These are phyloP conservation scores for Pelargonium nanum DNA, from an alignment of 345 rosid species.

Conservation along the genomic window DNA sequence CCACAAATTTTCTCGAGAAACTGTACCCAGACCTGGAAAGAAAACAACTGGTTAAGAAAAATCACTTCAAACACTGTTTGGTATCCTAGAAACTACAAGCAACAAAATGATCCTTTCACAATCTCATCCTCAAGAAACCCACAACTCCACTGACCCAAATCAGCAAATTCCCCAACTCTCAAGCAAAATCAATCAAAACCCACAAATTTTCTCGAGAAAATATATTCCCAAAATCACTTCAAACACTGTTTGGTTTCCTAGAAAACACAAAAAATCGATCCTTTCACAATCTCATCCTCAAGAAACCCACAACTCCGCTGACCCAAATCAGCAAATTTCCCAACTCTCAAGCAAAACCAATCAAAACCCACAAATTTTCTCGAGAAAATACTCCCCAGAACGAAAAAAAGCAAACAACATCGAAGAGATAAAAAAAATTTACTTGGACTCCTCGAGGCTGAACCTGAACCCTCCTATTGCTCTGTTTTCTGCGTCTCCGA, in stretches of 20 bases:
- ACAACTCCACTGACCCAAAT: neutral
- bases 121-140: neutral
- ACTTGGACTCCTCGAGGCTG: slow-evolving; percentile 42
- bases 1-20: neutral
- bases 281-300: neutral
- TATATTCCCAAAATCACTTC: neutral
- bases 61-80: neutral
- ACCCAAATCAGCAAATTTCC: neutral
- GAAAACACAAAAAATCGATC: neutral
- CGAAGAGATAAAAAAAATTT: neutral
- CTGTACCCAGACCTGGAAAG: neutral
- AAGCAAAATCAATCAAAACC: neutral
- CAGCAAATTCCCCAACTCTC: neutral
- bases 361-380: neutral
- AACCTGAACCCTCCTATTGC: slow-evolving; percentile 20
- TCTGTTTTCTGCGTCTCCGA: slow-evolving; percentile 34
- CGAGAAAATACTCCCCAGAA: neutral
- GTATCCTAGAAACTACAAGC: neutral
- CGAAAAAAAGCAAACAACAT: neutral
- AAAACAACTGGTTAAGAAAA: too few relatives aligned
- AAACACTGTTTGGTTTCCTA: slow-evolving; percentile 1
- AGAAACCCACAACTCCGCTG: neutral
- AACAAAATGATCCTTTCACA: neutral
- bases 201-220: neutral
- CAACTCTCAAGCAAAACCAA: neutral